phyloP scores from a whole-genome alignment of 1,139 yeast species.

The Geotrichum australiense region DNA sequence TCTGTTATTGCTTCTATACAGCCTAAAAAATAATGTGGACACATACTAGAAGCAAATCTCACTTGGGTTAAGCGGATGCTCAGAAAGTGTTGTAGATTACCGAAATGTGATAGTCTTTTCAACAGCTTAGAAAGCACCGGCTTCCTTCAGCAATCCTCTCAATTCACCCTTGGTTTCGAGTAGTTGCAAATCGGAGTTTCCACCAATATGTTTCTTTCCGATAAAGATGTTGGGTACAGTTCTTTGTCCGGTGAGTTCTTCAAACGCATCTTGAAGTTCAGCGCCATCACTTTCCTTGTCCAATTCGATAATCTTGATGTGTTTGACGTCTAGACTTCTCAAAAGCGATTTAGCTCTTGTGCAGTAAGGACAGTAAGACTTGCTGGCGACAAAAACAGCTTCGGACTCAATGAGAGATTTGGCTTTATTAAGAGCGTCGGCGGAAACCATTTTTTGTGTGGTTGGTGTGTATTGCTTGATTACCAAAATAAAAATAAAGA shows the following conservation, averaged over 20 bases:
- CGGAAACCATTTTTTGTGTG: constrained; percentile 13
- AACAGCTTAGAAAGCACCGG: constrained; percentile 18
- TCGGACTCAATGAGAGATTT: constrained; percentile 10
- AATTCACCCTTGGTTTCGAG: constrained; percentile 41
- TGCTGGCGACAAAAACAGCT: constrained; percentile 17
- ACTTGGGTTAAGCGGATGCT: too few species aligned
- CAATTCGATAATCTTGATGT: constrained; percentile 25
- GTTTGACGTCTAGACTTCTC: constrained; percentile 22
- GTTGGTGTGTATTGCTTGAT: too few species aligned
- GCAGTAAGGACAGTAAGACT: constrained; percentile 27
- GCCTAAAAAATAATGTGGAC: too few species aligned
- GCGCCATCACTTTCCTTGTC: constrained; percentile 43
- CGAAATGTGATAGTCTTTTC: too few species aligned
- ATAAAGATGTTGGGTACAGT: constrained; percentile 93
- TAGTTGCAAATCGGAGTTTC: constrained; percentile 77
- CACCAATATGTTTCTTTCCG: constrained; percentile 89
- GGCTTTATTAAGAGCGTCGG: constrained; percentile 6
- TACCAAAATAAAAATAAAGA: too few species aligned
- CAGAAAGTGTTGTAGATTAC: too few species aligned
- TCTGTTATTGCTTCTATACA: too few species aligned
- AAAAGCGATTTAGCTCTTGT: constrained; percentile 28
- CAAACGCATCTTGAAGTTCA: constrained; percentile 71
- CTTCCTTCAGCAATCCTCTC: constrained; percentile 29
- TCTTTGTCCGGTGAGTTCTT: constrained; percentile 74
- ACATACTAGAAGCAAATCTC: too few species aligned